phyloP scores from a whole-genome alignment of 208 protist genomes.

The Leishmania major region DNA sequence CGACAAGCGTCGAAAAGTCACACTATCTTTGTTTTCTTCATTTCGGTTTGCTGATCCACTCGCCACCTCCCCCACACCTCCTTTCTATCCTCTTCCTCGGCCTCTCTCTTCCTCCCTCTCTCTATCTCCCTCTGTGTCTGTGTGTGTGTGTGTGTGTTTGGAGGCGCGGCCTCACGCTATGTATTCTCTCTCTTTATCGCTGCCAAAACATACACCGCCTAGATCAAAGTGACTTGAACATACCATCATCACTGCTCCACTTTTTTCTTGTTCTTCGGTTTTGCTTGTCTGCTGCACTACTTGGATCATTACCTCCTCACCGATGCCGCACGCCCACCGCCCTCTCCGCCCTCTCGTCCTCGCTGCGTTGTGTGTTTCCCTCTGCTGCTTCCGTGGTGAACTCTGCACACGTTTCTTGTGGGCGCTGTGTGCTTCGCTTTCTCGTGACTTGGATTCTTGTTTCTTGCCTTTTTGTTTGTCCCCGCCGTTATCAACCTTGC shows the following conservation, averaged over 20 bases:
- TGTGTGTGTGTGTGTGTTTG: neutral
- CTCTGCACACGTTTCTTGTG: slow-evolving; percentile 1
- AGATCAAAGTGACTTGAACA: neutral
- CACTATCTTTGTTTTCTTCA: neutral
- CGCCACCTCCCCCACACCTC: neutral
- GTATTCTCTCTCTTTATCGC: neutral
- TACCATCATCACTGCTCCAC: neutral
- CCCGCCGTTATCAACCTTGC: neutral
- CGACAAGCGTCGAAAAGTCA: neutral
- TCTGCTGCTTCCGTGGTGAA: neutral
- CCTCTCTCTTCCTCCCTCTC: neutral
- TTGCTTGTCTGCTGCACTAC: neutral
- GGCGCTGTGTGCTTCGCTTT: neutral
- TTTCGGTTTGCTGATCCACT: neutral
- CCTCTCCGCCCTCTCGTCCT: neutral
- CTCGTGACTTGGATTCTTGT: neutral
- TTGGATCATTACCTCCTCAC: neutral
- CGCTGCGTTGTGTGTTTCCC: neutral
- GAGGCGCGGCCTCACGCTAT: neutral
- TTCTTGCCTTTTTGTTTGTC: no score
- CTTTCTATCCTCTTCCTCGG: neutral
- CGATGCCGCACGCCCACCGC: neutral
- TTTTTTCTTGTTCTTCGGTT: neutral
- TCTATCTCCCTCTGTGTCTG: neutral
- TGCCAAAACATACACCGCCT: neutral